Conservation (phyloP, 441 rosid genomes). For the Mallotus repandus region DNA sequence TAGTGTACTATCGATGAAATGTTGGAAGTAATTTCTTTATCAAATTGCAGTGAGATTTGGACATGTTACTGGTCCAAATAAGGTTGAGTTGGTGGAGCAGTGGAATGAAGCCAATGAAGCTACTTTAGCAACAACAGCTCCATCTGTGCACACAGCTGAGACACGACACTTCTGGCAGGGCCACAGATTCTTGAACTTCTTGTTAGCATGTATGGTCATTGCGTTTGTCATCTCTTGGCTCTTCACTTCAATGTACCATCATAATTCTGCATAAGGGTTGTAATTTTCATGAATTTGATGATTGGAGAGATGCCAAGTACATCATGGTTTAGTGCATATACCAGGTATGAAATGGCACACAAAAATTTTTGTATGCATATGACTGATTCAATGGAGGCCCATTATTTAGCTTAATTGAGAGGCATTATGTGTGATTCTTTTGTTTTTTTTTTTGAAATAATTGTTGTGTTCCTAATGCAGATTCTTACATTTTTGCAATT, state of each 20-base stretch:
- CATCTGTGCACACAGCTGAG: slow-evolving; percentile 25
- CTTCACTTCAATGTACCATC: slow-evolving; percentile 52
- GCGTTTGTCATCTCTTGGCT: slow-evolving; percentile 62
- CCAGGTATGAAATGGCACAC: neutral
- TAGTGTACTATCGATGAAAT: neutral
- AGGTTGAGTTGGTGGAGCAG: slow-evolving; percentile 30
- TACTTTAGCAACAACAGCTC: slow-evolving; percentile 18
- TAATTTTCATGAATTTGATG: neutral
- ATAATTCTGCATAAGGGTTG: slow-evolving; percentile 7
- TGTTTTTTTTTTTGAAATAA: slow-evolving; percentile 7
- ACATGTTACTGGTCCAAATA: slow-evolving; percentile 40
- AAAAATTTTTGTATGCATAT: neutral
- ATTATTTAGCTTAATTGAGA: neutral
- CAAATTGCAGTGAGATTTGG: slow-evolving; percentile 54
- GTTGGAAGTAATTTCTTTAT: neutral
- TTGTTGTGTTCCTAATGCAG: slow-evolving; percentile 38
- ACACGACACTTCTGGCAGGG: slow-evolving; percentile 47
- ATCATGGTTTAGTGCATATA: neutral
- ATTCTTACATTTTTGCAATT: slow-evolving; percentile 84
- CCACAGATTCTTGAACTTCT: slow-evolving; percentile 48
- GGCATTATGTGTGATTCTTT: neutral
- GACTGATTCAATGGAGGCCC: neutral
- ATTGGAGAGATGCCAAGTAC: slow-evolving; percentile 6
- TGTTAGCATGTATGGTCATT: slow-evolving; percentile 60
- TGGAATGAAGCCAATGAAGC: slow-evolving; percentile 29